Evolutionary conservation across 108 stramenopile species (phyloP), one percentile per base, ranked within the genome.

Genomic region (Nitzschia sp.): DNA sequence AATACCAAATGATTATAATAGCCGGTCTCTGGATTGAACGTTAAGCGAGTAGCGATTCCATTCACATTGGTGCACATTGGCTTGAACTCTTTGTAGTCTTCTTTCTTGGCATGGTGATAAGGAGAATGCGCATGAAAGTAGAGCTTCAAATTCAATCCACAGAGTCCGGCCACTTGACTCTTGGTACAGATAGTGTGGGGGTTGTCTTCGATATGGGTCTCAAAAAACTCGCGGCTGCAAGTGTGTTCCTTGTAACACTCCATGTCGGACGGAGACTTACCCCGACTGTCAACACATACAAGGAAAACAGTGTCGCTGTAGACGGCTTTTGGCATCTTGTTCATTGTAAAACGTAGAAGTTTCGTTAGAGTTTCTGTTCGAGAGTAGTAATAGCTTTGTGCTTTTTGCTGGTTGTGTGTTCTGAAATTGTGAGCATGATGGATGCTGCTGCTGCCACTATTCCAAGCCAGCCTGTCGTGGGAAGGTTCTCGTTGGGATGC

Each of bases 91-190:
- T 26, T 13, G 38, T 30, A 51, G 17, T 32, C 30, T 19, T 62
- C 42, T 15, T 62, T n/a, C 19, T 19, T 45, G 1, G 36, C 61
- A 24, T 62, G 61, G 38, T 56, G 54, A 21, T 18, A 24, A 11
- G 23, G 26, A 28, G 28, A 25, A 36, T 31, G 36, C 24, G 55
- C 15, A 56, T 65, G 64, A 57, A 68, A 55, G 19, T 68, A 68
- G 2, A 68, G 19, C 26, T 68, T 68, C 25, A 68, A 17, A 45
- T 68, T 54, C 36, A 68, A 26, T 9, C 67, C 67, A 31, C 67
- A 68, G 54, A 81, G 66, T 42, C 83, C 64, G 24, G 74, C 83
- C 57, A 69, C 64, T 53, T 65, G 64, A 21, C 49, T 32, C 45
- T 65, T 53, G 29, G 25, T 32, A 24, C 64, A 65, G n/a, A 65